phyloP scores from a whole-genome alignment of 1,284 basidiomycete species.

The Fomitiporia mediterranea region DNA sequence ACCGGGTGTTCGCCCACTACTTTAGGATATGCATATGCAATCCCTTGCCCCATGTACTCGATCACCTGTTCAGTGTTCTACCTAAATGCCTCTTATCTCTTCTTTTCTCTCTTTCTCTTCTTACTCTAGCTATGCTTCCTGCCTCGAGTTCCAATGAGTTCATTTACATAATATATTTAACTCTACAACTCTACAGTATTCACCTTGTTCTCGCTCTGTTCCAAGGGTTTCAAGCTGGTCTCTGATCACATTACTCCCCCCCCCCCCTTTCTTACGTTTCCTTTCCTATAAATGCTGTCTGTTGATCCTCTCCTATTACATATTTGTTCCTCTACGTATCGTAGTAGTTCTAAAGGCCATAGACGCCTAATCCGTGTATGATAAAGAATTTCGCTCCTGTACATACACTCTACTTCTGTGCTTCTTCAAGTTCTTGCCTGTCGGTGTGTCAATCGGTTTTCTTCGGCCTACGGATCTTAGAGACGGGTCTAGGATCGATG shows the following conservation, averaged over 20 bases:
- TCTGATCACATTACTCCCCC: not conserved
- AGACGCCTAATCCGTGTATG: constrained; percentile 19
- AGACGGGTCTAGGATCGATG: not conserved
- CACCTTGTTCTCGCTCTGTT: not conserved
- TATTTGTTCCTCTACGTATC: constrained; percentile 1
- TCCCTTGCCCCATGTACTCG: not conserved
- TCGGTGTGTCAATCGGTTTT: not conserved
- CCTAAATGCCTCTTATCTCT: not conserved
- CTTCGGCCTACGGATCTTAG: not conserved
- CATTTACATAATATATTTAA: constrained; percentile 7
- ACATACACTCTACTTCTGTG: not conserved
- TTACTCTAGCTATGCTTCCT: not conserved
- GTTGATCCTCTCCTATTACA: constrained; percentile 5
- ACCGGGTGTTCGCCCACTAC: constrained; percentile 4
- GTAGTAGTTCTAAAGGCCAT: constrained; percentile 11
- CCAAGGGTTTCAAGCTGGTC: not conserved
- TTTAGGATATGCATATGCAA: constrained; percentile 10
- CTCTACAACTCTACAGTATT: no score
- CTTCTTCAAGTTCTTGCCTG: not conserved
- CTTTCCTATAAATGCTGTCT: constrained; percentile 12
- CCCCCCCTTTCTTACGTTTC: constrained; percentile 11
- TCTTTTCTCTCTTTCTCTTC: not conserved
- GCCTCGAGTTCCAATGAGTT: no score
- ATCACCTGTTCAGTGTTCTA: not conserved
- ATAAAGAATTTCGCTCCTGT: constrained; percentile 3